Percentiles rank a stretch among this genome's conserved stretches.
These are phyloP conservation scores for Monosporascus cannonballus DNA, from an alignment of 2,329 filamentous ascomycete genomes.

Conservation along the genomic window DNA sequence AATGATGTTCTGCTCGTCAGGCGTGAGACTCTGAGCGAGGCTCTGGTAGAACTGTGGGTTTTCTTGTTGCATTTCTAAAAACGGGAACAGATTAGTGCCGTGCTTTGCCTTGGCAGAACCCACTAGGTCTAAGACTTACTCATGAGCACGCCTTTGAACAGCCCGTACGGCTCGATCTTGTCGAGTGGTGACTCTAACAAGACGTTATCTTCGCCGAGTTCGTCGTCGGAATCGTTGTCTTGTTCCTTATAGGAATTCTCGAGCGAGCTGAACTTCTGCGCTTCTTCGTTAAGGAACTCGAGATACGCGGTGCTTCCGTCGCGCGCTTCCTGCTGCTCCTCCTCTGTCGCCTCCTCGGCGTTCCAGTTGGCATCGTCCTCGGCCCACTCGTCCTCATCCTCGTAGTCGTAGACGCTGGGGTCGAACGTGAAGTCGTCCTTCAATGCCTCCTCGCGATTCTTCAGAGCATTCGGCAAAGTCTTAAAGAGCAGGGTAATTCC, in stretches of 20 bases:
- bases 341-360: slow-evolving; percentile 64
- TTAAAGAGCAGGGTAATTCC: slow-evolving; percentile 90
- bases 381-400: slow-evolving; percentile 74
- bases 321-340: slow-evolving; percentile 61
- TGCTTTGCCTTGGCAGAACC: background rate
- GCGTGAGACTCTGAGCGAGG: slow-evolving; percentile 70
- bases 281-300: slow-evolving; percentile 93
- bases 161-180: slow-evolving; percentile 86
- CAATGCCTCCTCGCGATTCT: slow-evolving; percentile 87
- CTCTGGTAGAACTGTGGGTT: slow-evolving; percentile 83
- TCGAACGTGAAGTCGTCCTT: slow-evolving; percentile 79
- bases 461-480: slow-evolving; percentile 78
- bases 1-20: slow-evolving; percentile 76
- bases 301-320: slow-evolving; percentile 93
- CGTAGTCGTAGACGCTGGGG: slow-evolving; percentile 52
- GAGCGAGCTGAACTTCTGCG: slow-evolving; percentile 73
- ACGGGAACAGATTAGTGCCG: slow-evolving; percentile 21
- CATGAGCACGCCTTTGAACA: slow-evolving; percentile 77
- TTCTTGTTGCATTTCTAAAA: slow-evolving; percentile 75
- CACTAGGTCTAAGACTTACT: slow-evolving; percentile 52
- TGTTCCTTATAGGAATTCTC: slow-evolving; percentile 32
- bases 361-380: slow-evolving; percentile 80
- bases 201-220: slow-evolving; percentile 87
- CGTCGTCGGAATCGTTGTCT: slow-evolving; percentile 71
- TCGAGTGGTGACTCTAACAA: slow-evolving; percentile 91